Base-by-base conservation (phyloP, 345 rosid genomes). In the Syzygium aqueum region DNA sequence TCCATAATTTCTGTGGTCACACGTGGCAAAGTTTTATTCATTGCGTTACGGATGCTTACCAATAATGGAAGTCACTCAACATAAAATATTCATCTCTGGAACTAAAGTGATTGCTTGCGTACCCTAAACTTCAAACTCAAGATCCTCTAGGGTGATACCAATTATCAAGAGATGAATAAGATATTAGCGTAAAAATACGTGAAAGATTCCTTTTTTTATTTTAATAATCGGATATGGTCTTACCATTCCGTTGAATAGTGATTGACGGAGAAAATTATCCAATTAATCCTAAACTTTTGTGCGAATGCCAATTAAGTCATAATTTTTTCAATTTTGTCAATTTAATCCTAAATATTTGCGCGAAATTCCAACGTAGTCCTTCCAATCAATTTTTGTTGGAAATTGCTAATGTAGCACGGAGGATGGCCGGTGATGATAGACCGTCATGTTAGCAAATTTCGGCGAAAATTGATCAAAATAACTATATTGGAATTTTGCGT, bases 61-160 rank as follows among this genome's bases (percentile, higher is more conserved):
- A 87, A 87, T 87, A 87, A 63, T 87, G 51, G 88, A 65, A 85
- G 87, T 37, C 82, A 83, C 25, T 19, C 43, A n/a, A n/a, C 25
- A 78, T 86, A 80, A 86, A 80, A n/a, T 86, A 86, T 80, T 40
- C 51, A 13, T 33, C 27, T 19, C 21, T 51, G 22, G 52, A 37
- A 43, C 27, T 37, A 73, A 73, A 73, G 82, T 10, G 82, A 33
- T 73, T 19, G 82, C 49, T 37, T 53, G 25, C 77, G 88, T 86
- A 21, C 27, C 82, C 3, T 21, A 30, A 80, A 86, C 73, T 43
- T 51, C 25, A 12, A n/a, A 27, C 86, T 15, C 25, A 84, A 61
- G 49, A 37, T 73, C 82, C 80, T 19, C 80, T 37, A 9, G 80
- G 40, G 16, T 16, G 56, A 84, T 49, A 84, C 28, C 53, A 84